These are phyloP conservation scores for Agastache rugosa DNA, from an alignment of 257 asterid species.

Conservation along the genomic window DNA sequence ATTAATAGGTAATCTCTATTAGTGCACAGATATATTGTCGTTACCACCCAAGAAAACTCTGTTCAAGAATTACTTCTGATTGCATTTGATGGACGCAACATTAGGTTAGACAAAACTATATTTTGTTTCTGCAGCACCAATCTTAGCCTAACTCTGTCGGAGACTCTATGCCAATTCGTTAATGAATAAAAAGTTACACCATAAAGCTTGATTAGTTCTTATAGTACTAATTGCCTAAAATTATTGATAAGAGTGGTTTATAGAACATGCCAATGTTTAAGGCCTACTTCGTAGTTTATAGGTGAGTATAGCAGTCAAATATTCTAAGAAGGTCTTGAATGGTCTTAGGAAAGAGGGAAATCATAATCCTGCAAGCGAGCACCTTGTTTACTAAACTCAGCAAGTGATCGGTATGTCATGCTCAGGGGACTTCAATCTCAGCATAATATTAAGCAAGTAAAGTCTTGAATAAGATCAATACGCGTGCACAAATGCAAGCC, in stretches of 20 bases:
- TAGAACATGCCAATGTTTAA: background rate
- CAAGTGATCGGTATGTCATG: background rate
- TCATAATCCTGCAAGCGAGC: background rate
- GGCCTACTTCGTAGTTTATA: background rate
- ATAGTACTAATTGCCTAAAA: background rate
- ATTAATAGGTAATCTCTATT: background rate
- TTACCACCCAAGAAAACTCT: background rate
- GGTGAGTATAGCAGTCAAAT: background rate
- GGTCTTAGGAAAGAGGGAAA: background rate
- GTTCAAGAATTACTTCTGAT: conserved; percentile 19
- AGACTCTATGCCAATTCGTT: background rate
- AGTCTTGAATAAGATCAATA: background rate
- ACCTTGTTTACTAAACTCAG: background rate
- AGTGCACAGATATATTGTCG: background rate
- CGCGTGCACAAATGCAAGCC: background rate
- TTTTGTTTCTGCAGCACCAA: background rate
- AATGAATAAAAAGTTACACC: background rate
- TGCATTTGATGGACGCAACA: background rate
- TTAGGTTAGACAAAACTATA: background rate
- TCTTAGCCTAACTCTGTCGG: background rate
- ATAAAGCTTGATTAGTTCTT: background rate
- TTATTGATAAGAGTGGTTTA: background rate
- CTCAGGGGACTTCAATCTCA: background rate
- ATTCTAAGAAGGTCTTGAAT: background rate
- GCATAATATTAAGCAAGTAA: background rate